Percentiles rank a stretch among this genome's conserved stretches.
Conservation (phyloP, 2,329 filamentous ascomycete genomes). For the Emmonsiellopsis sp. region DNA sequence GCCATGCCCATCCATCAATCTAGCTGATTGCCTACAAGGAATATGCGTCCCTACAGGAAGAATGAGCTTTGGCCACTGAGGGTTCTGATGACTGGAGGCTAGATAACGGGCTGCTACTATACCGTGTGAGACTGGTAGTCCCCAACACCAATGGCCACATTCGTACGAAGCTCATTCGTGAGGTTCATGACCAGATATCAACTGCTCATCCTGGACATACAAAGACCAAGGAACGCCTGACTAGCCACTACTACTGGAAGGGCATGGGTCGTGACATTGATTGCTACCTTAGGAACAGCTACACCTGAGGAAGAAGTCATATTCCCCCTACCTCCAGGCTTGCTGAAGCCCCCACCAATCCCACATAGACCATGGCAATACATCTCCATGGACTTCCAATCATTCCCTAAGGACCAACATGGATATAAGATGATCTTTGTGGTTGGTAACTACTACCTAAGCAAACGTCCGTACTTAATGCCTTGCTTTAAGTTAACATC, state of each 20-base stretch:
- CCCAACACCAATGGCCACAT: too few relatives aligned
- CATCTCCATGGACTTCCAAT: slow-evolving; percentile 13
- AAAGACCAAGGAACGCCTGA: not conserved
- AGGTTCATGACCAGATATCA: not conserved
- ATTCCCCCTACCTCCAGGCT: slow-evolving; percentile 1
- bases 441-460: slow-evolving; percentile 15
- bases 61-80: too few relatives aligned
- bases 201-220: not conserved
- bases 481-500: not conserved
- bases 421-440: slow-evolving; percentile 11
- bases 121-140: too few relatives aligned
- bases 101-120: too few relatives aligned
- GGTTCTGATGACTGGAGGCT: too few relatives aligned
- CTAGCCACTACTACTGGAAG: not conserved
- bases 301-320: slow-evolving; percentile 2
- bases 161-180: too few relatives aligned
- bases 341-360: slow-evolving; percentile 6
- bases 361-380: slow-evolving; percentile 5
- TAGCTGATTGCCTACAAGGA: too few relatives aligned
- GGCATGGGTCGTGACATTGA: not conserved
- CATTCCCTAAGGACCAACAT: slow-evolving; percentile 3
- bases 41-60: too few relatives aligned
- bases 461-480: slow-evolving; percentile 15
- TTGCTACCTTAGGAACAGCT: not conserved
- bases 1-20: too few relatives aligned